phyloP scores from a whole-genome alignment of 2,329 filamentous ascomycete species.

The Laburnicola sp. region DNA sequence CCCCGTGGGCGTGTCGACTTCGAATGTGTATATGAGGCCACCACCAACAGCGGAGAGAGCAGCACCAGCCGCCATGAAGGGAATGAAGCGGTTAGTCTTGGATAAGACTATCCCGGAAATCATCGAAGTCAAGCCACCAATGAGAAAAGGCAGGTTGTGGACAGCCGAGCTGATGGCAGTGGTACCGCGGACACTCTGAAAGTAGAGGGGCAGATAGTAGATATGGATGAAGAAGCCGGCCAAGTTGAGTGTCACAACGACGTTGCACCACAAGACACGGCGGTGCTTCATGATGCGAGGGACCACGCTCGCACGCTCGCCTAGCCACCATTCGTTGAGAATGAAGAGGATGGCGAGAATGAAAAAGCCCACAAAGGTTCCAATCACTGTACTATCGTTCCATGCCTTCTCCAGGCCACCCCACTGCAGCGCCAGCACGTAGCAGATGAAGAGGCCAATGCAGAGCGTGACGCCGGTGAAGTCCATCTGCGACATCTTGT shows the following conservation, averaged over 20 bases:
- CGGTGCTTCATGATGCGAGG: slow-evolving; percentile 46
- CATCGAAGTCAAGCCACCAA: too few species aligned
- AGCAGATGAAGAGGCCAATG: slow-evolving; percentile 46
- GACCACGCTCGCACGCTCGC: slow-evolving; percentile 48
- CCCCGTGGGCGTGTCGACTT: slow-evolving; percentile 36
- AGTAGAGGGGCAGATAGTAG: slow-evolving; percentile 55
- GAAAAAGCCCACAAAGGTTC: too few species aligned
- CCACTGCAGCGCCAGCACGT: slow-evolving; percentile 54
- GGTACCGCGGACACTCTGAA: slow-evolving; percentile 48
- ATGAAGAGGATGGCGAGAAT: too few species aligned
- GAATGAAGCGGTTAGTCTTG: slow-evolving; percentile 40
- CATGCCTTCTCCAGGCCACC: slow-evolving; percentile 38
- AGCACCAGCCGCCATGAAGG: slow-evolving; percentile 3
- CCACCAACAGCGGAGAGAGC: slow-evolving; percentile 26
- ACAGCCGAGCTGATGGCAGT: slow-evolving; percentile 46
- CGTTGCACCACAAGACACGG: slow-evolving; percentile 37
- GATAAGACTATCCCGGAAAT: slow-evolving; percentile 21
- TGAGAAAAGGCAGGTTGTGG: slow-evolving; percentile 44
- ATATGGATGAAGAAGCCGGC: slow-evolving; percentile 42
- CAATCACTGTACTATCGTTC: not conserved
- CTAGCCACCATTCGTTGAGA: slow-evolving; percentile 46
- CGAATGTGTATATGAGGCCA: slow-evolving; percentile 50
- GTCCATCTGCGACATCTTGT: slow-evolving; percentile 52
- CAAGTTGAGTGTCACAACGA: slow-evolving; percentile 41
- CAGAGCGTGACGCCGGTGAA: slow-evolving; percentile 48